These are phyloP conservation scores for Backusella mclennaniae DNA, from an alignment of 192 early-diverging fungal species.

Conservation along the genomic window DNA sequence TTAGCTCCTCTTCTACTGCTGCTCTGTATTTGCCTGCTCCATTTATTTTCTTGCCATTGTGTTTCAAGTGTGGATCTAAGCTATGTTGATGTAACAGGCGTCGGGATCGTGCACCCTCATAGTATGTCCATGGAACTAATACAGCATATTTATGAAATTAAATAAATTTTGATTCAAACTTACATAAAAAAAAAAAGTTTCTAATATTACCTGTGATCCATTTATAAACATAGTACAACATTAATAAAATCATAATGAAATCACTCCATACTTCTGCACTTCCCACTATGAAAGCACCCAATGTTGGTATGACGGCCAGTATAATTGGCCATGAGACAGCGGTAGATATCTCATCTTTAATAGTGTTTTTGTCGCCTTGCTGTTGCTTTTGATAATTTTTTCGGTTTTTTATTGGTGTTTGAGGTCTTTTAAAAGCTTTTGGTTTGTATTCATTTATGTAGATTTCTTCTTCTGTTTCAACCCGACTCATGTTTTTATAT, in stretches of 20 bases:
- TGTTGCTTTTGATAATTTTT: neutral
- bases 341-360: slow-evolving; percentile 16
- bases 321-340: slow-evolving; percentile 57
- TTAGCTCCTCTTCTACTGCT: slow-evolving; percentile 41
- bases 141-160: neutral
- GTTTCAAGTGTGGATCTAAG: neutral
- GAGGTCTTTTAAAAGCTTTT: slow-evolving; percentile 7
- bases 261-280: slow-evolving; percentile 61
- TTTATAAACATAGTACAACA: slow-evolving; percentile 58
- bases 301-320: slow-evolving; percentile 54
- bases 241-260: slow-evolving; percentile 56
- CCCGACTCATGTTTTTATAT: neutral
- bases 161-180: neutral
- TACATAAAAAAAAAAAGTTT: neutral
- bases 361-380: neutral
- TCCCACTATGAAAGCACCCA: slow-evolving; percentile 57
- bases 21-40: slow-evolving; percentile 15
- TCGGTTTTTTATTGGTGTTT: neutral
- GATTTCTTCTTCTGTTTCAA: neutral
- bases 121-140: slow-evolving; percentile 60
- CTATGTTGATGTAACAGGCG: slow-evolving; percentile 26
- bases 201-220: slow-evolving; percentile 55
- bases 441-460: neutral
- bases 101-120: slow-evolving; percentile 52
- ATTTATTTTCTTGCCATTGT: slow-evolving; percentile 12